Evolutionary conservation across 2,329 filamentous ascomycete genomes (phyloP), one percentile per base, ranked within the genome.

Genomic region (Hirsutella thompsonii): DNA sequence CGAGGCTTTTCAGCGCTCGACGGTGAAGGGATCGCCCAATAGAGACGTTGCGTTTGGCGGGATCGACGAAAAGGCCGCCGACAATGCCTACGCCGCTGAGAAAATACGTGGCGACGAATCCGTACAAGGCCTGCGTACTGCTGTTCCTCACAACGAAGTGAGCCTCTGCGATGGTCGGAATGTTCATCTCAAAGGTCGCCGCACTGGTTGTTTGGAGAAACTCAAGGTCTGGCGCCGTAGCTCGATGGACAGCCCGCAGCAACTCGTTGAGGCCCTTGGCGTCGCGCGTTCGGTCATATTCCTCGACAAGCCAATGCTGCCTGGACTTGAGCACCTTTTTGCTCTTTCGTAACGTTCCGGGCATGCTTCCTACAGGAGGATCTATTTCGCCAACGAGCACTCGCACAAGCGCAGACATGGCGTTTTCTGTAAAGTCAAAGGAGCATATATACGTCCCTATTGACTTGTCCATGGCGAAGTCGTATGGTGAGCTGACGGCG

Each of bases 101-200:
- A 56, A 77, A 88, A 56, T 94, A 95, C 0, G 88, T 94, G 0
- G 88, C 83, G 53, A 84, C 90, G 59, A 95, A 96, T 2, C 89
- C 89, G 54, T 94, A 95, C 0, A 96, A 64, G 0, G 85, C 85
- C 47, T 87, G 82, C 0, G 89, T 96, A 58, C 84, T 94, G 63
- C 85, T 93, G 57, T 95, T 96, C 18, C 89, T 77, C 26, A 96
- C 89, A 8, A 95, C 88, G 54, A 90, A 94, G 58, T 96, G 89
- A 1, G 79, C 69, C 59, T 94, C 87, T 42, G 84, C 76, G 21
- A 94, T 72, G 36, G 80, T 74, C 1, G 75, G 67, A 49, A 79
- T 79, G 47, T 72, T 75, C 2, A 94, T 65, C 43, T 88, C 74
- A 56, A 96, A 94, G 1, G 83, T 83, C 37, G 74, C 74, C 1